These are phyloP conservation scores for Corymbia calophylla DNA, from an alignment of 441 rosid species.

Conservation along the genomic window DNA sequence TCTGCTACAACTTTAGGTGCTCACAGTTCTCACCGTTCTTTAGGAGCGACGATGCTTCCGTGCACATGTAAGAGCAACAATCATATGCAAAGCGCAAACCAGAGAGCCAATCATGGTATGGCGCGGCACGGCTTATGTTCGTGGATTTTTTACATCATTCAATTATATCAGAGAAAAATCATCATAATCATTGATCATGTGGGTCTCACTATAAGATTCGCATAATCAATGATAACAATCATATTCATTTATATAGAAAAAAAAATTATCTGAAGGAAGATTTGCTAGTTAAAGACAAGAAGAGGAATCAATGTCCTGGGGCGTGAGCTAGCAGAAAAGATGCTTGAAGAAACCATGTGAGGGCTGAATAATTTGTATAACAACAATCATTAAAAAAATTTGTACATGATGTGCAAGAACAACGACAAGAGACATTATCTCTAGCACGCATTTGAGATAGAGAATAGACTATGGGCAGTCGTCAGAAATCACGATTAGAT, in stretches of 20 bases:
- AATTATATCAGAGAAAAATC: neutral
- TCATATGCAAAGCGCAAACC: neutral
- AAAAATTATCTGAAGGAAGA: neutral
- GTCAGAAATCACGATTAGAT: neutral
- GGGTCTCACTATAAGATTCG: rapidly evolving
- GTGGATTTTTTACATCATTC: neutral
- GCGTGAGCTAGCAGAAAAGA: neutral
- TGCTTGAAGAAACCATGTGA: neutral
- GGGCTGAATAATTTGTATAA: neutral
- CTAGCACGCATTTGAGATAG: neutral
- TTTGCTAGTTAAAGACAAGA: neutral
- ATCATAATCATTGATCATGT: neutral
- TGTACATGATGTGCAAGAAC: neutral
- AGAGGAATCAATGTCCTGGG: neutral
- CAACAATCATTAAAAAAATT: neutral
- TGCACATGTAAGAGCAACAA: neutral
- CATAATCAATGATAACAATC: neutral
- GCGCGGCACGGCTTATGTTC: neutral
- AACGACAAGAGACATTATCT: neutral
- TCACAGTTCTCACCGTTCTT: neutral
- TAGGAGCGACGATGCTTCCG: neutral
- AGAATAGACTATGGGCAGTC: neutral
- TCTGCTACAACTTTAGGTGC: neutral
- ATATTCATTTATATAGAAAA: neutral
- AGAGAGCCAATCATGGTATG: neutral